Percentiles rank a stretch among this genome's conserved stretches.
phyloP scores from a whole-genome alignment of 2,329 filamentous ascomycete genomes.

The Elsinoe necatrix region DNA sequence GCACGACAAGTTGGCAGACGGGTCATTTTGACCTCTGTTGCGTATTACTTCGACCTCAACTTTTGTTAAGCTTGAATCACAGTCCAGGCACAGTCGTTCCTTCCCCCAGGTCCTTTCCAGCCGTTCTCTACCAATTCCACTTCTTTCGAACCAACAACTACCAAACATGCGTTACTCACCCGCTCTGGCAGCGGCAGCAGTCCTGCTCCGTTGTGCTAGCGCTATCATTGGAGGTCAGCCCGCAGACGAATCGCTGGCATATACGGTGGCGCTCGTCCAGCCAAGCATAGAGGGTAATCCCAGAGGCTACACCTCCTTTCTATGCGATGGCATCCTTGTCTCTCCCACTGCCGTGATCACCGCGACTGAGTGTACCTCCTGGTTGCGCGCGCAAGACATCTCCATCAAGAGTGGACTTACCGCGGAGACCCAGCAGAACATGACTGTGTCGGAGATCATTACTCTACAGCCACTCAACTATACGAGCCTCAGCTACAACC shows the following conservation, averaged over 20 bases:
- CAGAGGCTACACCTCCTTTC: slow-evolving; percentile 15
- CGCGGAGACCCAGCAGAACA: slow-evolving; percentile 1
- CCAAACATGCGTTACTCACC: background rate
- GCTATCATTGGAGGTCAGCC: slow-evolving; percentile 13
- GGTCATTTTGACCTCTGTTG: too few species aligned
- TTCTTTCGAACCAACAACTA: background rate
- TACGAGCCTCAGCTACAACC: slow-evolving; percentile 7
- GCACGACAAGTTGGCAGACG: background rate
- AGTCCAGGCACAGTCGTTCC: background rate
- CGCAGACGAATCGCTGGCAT: background rate
- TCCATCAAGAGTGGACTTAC: slow-evolving; percentile 13
- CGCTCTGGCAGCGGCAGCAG: background rate
- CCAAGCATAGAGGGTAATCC: slow-evolving; percentile 8
- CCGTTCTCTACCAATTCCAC: background rate
- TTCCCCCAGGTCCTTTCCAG: background rate
- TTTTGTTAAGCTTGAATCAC: background rate
- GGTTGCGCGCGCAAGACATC: slow-evolving; percentile 7
- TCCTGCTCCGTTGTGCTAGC: background rate
- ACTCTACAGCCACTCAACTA: slow-evolving; percentile 15
- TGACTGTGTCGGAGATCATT: slow-evolving; percentile 6
- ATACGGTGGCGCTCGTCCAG: slow-evolving; percentile 14
- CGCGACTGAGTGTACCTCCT: slow-evolving; percentile 11
- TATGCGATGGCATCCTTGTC: slow-evolving; percentile 17
- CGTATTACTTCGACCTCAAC: background rate
- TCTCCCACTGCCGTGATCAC: slow-evolving; percentile 16